Conservation (phyloP, 805 yeast genomes). For the Wickerhamiella australiensis region DNA sequence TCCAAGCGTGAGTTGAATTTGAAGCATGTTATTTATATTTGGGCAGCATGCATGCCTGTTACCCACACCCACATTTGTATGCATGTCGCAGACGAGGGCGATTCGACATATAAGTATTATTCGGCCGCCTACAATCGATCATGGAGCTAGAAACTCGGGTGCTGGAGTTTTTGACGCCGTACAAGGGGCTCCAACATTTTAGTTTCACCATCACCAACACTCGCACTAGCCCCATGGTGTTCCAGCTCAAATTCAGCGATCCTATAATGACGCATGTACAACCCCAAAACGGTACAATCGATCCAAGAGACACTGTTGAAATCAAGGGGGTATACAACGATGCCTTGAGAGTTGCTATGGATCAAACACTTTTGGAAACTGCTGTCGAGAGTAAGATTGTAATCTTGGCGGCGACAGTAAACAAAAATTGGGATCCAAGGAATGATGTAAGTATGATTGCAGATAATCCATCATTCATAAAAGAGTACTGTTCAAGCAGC, state of each 20-base stretch:
- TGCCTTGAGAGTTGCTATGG: neutral
- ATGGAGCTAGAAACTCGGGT: neutral
- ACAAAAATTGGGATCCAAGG: neutral
- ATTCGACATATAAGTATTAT: slow-evolving; percentile 1
- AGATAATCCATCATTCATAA: neutral
- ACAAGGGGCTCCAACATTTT: neutral
- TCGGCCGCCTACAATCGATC: neutral
- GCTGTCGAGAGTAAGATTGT: neutral
- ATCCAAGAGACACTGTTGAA: neutral
- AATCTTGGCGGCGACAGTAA: neutral
- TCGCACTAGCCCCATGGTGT: neutral
- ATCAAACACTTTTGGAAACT: neutral
- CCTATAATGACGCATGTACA: slow-evolving; percentile 1
- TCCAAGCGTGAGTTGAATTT: neutral
- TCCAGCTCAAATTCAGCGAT: neutral
- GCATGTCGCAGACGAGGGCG: neutral
- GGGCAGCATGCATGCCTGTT: neutral
- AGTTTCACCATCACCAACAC: neutral
- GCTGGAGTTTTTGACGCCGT: slow-evolving; percentile 1
- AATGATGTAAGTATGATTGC: neutral
- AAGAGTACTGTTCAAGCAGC: neutral
- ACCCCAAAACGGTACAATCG: slow-evolving; percentile 1
- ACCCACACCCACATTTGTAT: neutral
- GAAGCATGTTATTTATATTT: slow-evolving; percentile 1
- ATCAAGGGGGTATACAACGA: slow-evolving; percentile 3